Evolutionary conservation across 495 filamentous ascomycete genomes (phyloP).

Genomic region (Neurospora terricola): DNA sequence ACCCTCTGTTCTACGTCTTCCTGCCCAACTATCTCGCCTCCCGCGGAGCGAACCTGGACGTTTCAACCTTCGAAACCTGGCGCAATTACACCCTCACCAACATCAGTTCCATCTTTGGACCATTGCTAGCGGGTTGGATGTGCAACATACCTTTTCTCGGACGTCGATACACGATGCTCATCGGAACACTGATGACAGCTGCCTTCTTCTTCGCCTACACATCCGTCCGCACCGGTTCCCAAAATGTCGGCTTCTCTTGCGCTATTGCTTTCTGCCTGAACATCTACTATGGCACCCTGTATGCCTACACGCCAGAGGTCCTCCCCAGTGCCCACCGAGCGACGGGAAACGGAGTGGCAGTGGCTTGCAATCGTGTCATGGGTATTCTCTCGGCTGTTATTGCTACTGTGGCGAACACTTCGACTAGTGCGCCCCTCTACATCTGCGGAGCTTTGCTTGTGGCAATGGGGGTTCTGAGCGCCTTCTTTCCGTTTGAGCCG

Average conservation of each 20-base stretch:
- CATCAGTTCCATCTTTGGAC: constrained; percentile 52
- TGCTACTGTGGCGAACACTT: constrained; percentile 47
- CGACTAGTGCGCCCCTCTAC: constrained; percentile 54
- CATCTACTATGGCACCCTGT: constrained; percentile 64
- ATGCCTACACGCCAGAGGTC: constrained; percentile 52
- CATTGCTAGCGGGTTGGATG: constrained; percentile 55
- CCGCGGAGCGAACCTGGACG: constrained; percentile 26
- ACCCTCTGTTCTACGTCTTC: constrained; percentile 63
- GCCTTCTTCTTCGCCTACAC: constrained; percentile 65
- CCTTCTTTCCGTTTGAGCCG: constrained; percentile 61
- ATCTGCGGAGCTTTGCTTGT: constrained; percentile 58
- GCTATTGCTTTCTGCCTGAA: constrained; percentile 58
- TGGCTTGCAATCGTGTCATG: constrained; percentile 61
- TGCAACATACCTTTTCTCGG: constrained; percentile 48
- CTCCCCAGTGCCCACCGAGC: constrained; percentile 59
- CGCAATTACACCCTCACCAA: constrained; percentile 64
- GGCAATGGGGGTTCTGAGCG: constrained; percentile 51
- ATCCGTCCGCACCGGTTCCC: constrained; percentile 43
- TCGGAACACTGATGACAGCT: constrained; percentile 51
- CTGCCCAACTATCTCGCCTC: constrained; percentile 38
- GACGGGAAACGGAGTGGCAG: constrained; percentile 61
- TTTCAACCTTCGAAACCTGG: constrained; percentile 48
- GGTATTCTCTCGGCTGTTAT: constrained; percentile 61
- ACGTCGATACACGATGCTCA: constrained; percentile 55
- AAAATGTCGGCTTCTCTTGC: constrained; percentile 58